Conservation (phyloP, 1,284 basidiomycete genomes). For the Boletus semigastroideus region DNA sequence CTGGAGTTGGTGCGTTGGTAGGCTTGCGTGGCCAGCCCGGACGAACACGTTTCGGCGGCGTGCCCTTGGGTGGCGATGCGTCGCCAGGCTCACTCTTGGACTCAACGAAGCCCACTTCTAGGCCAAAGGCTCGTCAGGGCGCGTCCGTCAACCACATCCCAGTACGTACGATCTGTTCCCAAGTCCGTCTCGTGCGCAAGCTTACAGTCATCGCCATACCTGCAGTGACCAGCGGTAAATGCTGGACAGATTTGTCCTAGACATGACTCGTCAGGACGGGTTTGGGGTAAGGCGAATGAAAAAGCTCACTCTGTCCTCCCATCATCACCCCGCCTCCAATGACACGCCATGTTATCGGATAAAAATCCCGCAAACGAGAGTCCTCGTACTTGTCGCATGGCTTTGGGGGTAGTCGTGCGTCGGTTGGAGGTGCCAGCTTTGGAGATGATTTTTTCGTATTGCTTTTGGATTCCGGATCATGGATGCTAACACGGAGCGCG, state of each 20-base stretch:
- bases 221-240: conserved; percentile 37
- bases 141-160: not conserved
- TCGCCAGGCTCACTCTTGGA: conserved; percentile 1
- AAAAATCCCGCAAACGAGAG: conserved; percentile 22
- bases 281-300: not conserved
- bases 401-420: conserved; percentile 23
- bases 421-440: not conserved
- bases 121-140: not conserved
- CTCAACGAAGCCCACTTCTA: conserved; percentile 25
- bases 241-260: conserved; percentile 40
- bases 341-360: conserved; percentile 47
- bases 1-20: too few relatives aligned
- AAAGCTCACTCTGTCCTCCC: conserved; percentile 41
- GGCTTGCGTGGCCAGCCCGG: conserved; percentile 8
- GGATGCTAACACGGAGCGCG: conserved; percentile 35
- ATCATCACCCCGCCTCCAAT: conserved; percentile 52
- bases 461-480: conserved; percentile 23
- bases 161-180: conserved; percentile 21
- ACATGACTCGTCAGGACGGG: not conserved
- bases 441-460: not conserved
- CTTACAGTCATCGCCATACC: conserved; percentile 39
- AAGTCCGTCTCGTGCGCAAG: conserved; percentile 38
- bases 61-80: conserved; percentile 1
- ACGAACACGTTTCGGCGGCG: conserved; percentile 3
- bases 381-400: conserved; percentile 26